Evolutionary conservation across 495 filamentous ascomycete genomes (phyloP).

Genomic region (Pyrenula aspistea): DNA sequence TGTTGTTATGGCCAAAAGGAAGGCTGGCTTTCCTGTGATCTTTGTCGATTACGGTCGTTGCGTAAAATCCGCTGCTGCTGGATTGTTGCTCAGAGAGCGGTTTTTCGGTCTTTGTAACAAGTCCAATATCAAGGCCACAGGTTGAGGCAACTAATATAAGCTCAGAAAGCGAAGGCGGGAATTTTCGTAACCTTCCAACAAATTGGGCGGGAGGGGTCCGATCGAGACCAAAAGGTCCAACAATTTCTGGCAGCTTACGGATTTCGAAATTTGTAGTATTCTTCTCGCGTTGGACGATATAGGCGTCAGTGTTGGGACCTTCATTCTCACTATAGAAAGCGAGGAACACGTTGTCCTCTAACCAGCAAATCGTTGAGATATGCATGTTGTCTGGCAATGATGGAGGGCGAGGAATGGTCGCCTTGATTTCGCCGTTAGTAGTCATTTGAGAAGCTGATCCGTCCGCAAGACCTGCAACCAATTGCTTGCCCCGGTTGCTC

Average conservation of each 20-base stretch:
- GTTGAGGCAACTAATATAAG: conserved; percentile 74
- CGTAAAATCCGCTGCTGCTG: conserved; percentile 55
- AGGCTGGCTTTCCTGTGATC: conserved; percentile 69
- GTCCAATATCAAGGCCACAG: conserved; percentile 58
- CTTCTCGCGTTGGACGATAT: conserved; percentile 58
- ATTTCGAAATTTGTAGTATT: conserved; percentile 44
- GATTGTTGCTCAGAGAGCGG: conserved; percentile 52
- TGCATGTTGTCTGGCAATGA: conserved; percentile 52
- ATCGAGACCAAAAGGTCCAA: conserved; percentile 54
- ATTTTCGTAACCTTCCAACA: conserved; percentile 60
- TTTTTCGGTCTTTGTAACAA: conserved; percentile 59
- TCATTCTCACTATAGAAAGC: conserved; percentile 57
- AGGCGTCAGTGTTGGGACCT: conserved; percentile 48
- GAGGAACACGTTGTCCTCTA: conserved; percentile 79
- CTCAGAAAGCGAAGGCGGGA: conserved; percentile 66
- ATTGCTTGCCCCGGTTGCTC: conserved; percentile 86
- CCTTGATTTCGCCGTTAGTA: conserved; percentile 62
- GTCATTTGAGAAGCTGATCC: conserved; percentile 77
- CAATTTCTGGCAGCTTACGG: conserved; percentile 60
- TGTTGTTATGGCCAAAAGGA: conserved; percentile 57
- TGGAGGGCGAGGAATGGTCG: conserved; percentile 65
- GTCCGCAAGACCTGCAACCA: conserved; percentile 77
- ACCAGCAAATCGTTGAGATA: conserved; percentile 79
- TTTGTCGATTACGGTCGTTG: conserved; percentile 57
- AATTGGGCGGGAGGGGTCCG: conserved; percentile 63